A percentile compares a stretch with the other conserved stretches of the same genome.
Evolutionary conservation across 2,329 filamentous ascomycete species (phyloP).

Genomic region (Hymenoscyphus infarciens): DNA sequence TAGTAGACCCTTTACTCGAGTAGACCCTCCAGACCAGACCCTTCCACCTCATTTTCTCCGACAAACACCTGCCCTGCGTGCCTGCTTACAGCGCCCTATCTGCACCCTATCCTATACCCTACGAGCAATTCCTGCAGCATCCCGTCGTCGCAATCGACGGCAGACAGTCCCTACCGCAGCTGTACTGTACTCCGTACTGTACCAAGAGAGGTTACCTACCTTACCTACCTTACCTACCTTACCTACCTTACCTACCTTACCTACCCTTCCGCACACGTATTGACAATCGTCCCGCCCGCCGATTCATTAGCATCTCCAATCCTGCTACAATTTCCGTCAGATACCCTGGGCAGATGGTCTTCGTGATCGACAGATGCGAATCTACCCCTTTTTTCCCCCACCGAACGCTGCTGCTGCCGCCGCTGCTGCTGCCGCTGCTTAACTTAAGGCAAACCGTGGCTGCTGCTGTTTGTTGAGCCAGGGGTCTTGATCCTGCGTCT

Average conservation of each 20-base stretch:
- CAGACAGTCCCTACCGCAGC: conserved; percentile 7
- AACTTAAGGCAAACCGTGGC: background rate
- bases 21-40: too few relatives aligned
- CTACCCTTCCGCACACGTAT: background rate
- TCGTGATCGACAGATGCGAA: conserved; percentile 10
- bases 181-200: background rate
- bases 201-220: too few relatives aligned
- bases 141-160: background rate
- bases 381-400: conserved; percentile 1
- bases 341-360: conserved; percentile 10
- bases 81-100: too few relatives aligned
- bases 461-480: background rate
- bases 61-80: too few relatives aligned
- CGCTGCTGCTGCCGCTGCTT: too few relatives aligned
- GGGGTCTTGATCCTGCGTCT: conserved; percentile 9
- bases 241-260: too few relatives aligned
- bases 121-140: background rate
- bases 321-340: conserved; percentile 20
- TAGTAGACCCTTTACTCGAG: too few relatives aligned
- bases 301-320: conserved; percentile 20
- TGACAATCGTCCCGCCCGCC: background rate
- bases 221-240: too few relatives aligned
- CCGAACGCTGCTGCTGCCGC: background rate
- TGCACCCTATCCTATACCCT: too few relatives aligned
- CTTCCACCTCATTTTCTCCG: background rate